These are phyloP conservation scores for Kodamaea fukazawae DNA, from an alignment of 805 yeast genomes.

Conservation along the genomic window DNA sequence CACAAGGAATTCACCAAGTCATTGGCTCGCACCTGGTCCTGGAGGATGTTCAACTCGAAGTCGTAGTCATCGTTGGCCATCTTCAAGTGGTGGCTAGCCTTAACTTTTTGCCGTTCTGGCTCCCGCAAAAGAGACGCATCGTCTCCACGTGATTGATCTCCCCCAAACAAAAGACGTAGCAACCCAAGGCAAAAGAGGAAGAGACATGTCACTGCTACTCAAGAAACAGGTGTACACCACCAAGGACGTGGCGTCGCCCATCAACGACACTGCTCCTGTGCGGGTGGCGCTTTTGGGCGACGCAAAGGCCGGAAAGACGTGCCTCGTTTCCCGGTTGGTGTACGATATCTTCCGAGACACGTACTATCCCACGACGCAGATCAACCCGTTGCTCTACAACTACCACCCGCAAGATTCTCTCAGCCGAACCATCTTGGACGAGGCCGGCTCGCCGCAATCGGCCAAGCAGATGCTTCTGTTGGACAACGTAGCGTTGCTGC, in stretches of 20 bases:
- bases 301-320: conserved; percentile 57
- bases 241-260: conserved; percentile 12
- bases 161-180: too few relatives aligned
- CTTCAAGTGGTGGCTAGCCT: not conserved
- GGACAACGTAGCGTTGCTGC: conserved; percentile 23
- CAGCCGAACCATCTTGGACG: conserved; percentile 24
- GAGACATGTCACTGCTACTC: conserved; percentile 2
- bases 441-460: conserved; percentile 13
- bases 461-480: conserved; percentile 13
- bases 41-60: conserved; percentile 4
- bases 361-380: conserved; percentile 69
- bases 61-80: conserved; percentile 4
- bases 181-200: too few relatives aligned
- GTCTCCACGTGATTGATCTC: too few relatives aligned
- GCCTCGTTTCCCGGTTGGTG: conserved; percentile 49
- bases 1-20: conserved; percentile 21
- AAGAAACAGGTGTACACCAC: conserved; percentile 1
- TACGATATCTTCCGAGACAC: conserved; percentile 57
- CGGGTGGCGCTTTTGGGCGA: conserved; percentile 63
- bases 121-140: too few relatives aligned
- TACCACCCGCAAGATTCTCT: conserved; percentile 40
- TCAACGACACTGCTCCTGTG: conserved; percentile 40
- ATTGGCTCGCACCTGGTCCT: conserved; percentile 14
- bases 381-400: conserved; percentile 56
- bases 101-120: not conserved